Evolutionary conservation across 805 yeast genomes (phyloP), one percentile per base, ranked within the genome.

Genomic region (Nakazawaea holstii): DNA sequence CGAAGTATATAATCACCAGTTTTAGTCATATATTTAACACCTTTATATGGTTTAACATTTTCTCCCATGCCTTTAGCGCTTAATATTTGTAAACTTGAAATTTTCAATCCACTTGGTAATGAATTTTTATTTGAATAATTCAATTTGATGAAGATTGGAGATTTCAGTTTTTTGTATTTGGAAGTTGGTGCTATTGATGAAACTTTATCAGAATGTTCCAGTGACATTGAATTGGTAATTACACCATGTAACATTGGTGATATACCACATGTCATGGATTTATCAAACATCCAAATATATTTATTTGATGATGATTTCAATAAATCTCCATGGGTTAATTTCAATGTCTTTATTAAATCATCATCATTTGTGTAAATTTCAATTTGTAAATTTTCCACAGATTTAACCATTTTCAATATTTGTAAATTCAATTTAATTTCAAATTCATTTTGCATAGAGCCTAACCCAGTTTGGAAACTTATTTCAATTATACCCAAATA

Each of bases 241-340:
- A 83, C 61, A 4, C 90, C 96, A 41, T 87, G 70, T 11, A 91
- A 68, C 0, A 83, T 65, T 0, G 95, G 89, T 41, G 71, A 75
- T 51, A 81, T 70, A 0, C 96, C 96, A 2, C 83, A 69, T 1
- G 80, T 67, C 7, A 80, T 64, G 28, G 70, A 68, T 58, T 74
- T 69, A 45, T 81, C 83, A 53, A 89, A 74, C 6, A 76, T 69
- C 96, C 96, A 88, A 52, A 74, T 79, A n/a, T 79, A 82, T 32
- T 58, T 61, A 0, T 80, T 79, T 5, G 69, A 62, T 2, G 77
- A 74, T n/a, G 44, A 51, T 40, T 73, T 72, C 43, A 74, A 76
- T 54, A 86, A 77, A 57, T 89, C 91, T 6, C 97, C 97, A 48
- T 83, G 83, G 0, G 96, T 83, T 33, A 80, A 67, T 51, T 95